These are phyloP conservation scores for Schrenkiella parvula DNA, from an alignment of 345 rosid species.

Conservation along the genomic window DNA sequence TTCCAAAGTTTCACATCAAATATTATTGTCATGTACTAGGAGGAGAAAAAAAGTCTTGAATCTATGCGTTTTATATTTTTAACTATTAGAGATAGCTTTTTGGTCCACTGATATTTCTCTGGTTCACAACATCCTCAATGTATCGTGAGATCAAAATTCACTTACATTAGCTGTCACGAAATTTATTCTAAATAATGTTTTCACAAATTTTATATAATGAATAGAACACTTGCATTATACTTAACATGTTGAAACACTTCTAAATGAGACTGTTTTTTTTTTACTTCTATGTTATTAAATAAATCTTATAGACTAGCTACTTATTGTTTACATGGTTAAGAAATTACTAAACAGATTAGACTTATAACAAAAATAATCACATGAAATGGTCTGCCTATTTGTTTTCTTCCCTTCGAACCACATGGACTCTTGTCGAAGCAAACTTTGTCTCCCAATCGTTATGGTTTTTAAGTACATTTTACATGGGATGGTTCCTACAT, in stretches of 20 bases:
- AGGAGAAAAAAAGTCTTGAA: background rate
- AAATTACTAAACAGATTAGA: background rate
- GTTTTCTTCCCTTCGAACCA: background rate
- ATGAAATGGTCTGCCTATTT: background rate
- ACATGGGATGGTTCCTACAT: background rate
- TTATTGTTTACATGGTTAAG: background rate
- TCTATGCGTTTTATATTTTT: background rate
- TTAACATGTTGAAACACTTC: background rate
- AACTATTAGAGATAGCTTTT: background rate
- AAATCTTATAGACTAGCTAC: background rate
- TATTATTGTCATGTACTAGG: slow-evolving; percentile 14
- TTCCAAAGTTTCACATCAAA: slow-evolving; percentile 26
- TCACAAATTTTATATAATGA: background rate
- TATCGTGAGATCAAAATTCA: slow-evolving; percentile 5
- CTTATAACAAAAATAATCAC: background rate
- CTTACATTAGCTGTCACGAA: slow-evolving; percentile 9
- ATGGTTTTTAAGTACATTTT: background rate
- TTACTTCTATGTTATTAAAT: background rate
- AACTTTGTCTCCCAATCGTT: background rate
- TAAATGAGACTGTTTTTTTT: background rate
- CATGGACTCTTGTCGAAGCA: background rate
- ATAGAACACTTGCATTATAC: background rate
- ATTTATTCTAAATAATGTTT: background rate
- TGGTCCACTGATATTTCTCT: slow-evolving; percentile 19
- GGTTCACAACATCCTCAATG: slow-evolving; percentile 2